Base-by-base conservation (phyloP, 2,329 filamentous ascomycete genomes). In the Arthrocladium fulminans region DNA sequence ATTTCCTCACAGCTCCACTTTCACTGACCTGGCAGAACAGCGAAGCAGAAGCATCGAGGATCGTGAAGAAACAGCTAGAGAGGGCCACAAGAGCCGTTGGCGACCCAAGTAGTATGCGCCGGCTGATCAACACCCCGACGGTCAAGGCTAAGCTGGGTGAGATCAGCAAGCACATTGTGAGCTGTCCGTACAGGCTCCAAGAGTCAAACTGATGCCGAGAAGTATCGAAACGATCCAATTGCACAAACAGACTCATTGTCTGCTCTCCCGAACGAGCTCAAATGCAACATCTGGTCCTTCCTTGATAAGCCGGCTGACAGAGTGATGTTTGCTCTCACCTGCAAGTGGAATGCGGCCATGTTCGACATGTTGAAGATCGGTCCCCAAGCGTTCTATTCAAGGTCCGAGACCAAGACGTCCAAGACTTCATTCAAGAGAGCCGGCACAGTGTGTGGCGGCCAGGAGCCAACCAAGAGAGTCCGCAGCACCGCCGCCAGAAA, bases 271-370 rank as follows among this genome's bases (percentile, higher is more conserved):
- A 23, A 24, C 5, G 55, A 56, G 23, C 25, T 54, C 25, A 20
- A 47, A 19, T 42, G 45, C 15, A 29, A 44, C 15, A 51, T 57
- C 48, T 54, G 49, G 47, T 41, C 51, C 29, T 22, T n/a, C 2
- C 48, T 56, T 24, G 49, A 51, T 2, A 23, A 50, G 4, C 47
- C 49, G 2, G 47, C 50, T 9, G 55, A 57, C 40, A 54, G 52
- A 22, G 42, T 50, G 7, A 46, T 47, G 25, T 47, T 57, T 2
- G 55, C 51, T 2, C 47, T 57, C 34, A 54, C 54, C 19, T 57
- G 53, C 50, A 57, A 56, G 25, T 41, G 24, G 13, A 45, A 53
- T 29, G 55, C 55, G 6, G 47, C 34, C 3, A 45, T 40, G 12
- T 56, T 51, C 43, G 50, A 55, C 30, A 19, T 15, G 19, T 32